Evolutionary conservation across 768 basidiomycete genomes (phyloP).

Genomic region (Favolaschia claudopus): DNA sequence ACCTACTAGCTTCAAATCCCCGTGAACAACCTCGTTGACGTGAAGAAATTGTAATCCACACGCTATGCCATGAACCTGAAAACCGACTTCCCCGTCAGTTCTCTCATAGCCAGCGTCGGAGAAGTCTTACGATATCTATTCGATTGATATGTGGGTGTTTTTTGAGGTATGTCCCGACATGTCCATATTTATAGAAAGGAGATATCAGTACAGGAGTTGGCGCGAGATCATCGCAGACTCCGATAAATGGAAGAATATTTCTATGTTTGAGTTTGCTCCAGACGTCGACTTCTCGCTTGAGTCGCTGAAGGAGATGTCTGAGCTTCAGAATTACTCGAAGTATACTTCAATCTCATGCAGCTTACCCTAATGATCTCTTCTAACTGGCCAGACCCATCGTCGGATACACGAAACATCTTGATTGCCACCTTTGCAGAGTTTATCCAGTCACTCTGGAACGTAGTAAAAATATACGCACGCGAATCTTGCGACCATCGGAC

Average conservation of each 20-base stretch:
- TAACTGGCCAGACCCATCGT: neutral
- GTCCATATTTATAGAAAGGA: conserved; percentile 10
- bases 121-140: neutral
- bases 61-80: conserved; percentile 12
- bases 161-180: conserved; percentile 13
- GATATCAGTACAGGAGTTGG: conserved; percentile 14
- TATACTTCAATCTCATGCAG: neutral
- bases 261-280: conserved; percentile 15
- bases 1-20: conserved; percentile 18
- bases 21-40: conserved; percentile 12
- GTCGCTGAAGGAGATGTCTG: conserved; percentile 1
- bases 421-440: conserved; percentile 7
- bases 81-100: neutral
- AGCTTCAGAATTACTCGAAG: no score
- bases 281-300: conserved; percentile 11
- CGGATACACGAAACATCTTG: conserved; percentile 8
- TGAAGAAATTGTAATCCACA: conserved; percentile 18
- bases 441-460: neutral
- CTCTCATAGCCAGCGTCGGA: no score
- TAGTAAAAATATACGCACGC: neutral
- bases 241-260: conserved; percentile 19
- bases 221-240: conserved; percentile 8
- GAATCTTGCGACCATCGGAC: conserved; percentile 10
- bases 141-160: conserved; percentile 4
- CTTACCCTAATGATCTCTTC: conserved; percentile 7